A percentile compares a stretch with the other conserved stretches of the same genome.
These are phyloP conservation scores for Chlamydomonas sp. DNA, from an alignment of 139 green algal species.

Conservation along the genomic window DNA sequence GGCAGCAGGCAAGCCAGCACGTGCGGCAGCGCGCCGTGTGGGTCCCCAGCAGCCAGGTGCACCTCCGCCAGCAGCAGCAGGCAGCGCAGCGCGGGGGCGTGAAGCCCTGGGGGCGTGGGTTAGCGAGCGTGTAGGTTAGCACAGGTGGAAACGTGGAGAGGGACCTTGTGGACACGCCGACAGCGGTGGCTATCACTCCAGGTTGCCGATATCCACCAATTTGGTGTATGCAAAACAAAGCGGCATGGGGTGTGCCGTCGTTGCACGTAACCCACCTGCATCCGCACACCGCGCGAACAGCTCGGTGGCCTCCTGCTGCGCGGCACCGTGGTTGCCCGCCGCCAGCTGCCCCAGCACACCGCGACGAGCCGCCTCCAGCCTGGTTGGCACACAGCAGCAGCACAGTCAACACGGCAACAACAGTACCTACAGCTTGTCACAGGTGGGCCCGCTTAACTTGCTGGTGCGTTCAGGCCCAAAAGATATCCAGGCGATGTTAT, in stretches of 20 bases:
- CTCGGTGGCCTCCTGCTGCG: constrained; percentile 5
- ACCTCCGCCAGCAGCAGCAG: constrained; percentile 65
- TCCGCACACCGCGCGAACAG: constrained; percentile 30
- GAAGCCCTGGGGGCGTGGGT: constrained; percentile 1
- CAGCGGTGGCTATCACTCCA: no score
- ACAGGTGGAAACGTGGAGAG: neutral
- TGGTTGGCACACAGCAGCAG: neutral
- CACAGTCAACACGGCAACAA: no score
- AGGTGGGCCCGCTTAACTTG: no score
- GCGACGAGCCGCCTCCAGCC: constrained; percentile 18
- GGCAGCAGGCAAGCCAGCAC: constrained; percentile 47
- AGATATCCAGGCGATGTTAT: no score
- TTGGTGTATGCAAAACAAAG: neutral
- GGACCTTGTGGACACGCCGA: no score
- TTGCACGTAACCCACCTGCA: constrained; percentile 1
- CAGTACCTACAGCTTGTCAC: no score
- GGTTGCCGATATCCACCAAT: no score
- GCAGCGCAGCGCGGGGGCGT: constrained; percentile 45
- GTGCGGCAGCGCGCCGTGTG: constrained; percentile 57
- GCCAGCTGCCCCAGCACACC: constrained; percentile 29
- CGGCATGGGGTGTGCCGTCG: no score
- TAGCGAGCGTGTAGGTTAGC: neutral
- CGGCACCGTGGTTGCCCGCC: neutral
- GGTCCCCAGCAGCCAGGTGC: constrained; percentile 48
- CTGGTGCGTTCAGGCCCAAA: no score